Base-by-base conservation (phyloP, 2,329 filamentous ascomycete genomes). In the Onygenales sp. region DNA sequence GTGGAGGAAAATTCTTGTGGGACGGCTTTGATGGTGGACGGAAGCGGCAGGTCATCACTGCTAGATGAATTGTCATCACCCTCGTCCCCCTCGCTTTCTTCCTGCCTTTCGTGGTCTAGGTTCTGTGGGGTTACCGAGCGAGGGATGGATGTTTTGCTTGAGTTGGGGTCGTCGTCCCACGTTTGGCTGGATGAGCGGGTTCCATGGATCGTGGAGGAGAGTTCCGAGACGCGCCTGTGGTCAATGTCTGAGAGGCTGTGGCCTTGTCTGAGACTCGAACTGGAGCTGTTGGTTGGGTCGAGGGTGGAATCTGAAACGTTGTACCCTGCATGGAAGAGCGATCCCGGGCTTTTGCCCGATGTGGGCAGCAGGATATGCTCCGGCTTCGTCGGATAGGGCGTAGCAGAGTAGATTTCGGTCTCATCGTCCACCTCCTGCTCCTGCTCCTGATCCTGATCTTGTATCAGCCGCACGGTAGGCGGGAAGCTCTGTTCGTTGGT, bases 331-430 rank as follows among this genome's bases (percentile, higher is more conserved):
- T 67, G 63, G 47, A 63, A 59, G 45, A 66, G 58, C 39, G 64
- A 66, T 31, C 65, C 60, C 44, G 68, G 67, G n/a, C 67, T 69
- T 61, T 69, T 69, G 10, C 68, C 66, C 3, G 70, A 66, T 42
- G 65, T 67, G 5, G 73, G 73, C 11, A 72, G 57, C 33, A 76
- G 63, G 21, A 75, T 65, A 57, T 76, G 73, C 49, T 72, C 70
- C 13, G 72, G 70, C 54, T 74, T 75, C 10, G 73, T 75, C n/a
- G 73, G 73, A 58, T 72, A 75, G 13, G 73, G 73, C 13, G 68
- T 72, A 39, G 68, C 60, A 9, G 67, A 64, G 59, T 73, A 74
- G 50, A 74, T 62, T 58, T 71, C 63, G 45, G 60, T 60, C 48
- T 69, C 67, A 51, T 70, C 67, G 9, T 54, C 52, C 17, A 48